Evolutionary conservation across 2,329 filamentous ascomycete species (phyloP).

Genomic region (Verticillium tricorpus): DNA sequence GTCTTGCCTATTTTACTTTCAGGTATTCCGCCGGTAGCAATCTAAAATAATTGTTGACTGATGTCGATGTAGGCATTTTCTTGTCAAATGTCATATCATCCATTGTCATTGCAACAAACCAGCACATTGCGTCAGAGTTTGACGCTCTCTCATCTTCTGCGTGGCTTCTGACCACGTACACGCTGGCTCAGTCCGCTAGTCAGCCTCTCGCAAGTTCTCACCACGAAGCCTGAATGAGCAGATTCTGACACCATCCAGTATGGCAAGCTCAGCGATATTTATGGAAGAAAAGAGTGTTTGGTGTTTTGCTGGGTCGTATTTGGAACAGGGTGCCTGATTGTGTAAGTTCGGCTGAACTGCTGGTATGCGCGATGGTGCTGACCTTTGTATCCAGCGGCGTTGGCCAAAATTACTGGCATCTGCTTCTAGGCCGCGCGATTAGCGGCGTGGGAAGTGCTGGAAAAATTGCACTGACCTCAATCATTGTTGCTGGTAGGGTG

Average conservation of each 20-base stretch:
- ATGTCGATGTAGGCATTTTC: constrained; percentile 3
- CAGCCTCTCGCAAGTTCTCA: background rate
- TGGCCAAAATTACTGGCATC: background rate
- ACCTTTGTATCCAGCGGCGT: background rate
- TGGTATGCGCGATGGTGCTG: background rate
- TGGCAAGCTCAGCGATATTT: background rate
- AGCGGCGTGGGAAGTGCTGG: background rate
- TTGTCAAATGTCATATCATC: constrained; percentile 11
- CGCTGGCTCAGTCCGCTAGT: background rate
- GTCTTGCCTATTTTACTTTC: constrained; percentile 4
- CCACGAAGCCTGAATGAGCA: background rate
- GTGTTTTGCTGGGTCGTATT: background rate
- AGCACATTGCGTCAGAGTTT: constrained; percentile 11
- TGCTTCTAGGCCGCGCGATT: background rate
- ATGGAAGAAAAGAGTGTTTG: background rate
- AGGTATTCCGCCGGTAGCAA: background rate
- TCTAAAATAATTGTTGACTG: background rate
- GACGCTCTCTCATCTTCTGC: background rate
- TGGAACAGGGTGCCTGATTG: background rate
- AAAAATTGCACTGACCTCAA: background rate
- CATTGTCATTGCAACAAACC: constrained; percentile 9
- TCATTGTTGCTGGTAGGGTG: background rate
- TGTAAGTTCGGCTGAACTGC: background rate
- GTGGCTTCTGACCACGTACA: background rate
- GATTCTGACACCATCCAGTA: background rate